Conservation (phyloP, 306 rosid species). For the Hippophae tibetana region DNA sequence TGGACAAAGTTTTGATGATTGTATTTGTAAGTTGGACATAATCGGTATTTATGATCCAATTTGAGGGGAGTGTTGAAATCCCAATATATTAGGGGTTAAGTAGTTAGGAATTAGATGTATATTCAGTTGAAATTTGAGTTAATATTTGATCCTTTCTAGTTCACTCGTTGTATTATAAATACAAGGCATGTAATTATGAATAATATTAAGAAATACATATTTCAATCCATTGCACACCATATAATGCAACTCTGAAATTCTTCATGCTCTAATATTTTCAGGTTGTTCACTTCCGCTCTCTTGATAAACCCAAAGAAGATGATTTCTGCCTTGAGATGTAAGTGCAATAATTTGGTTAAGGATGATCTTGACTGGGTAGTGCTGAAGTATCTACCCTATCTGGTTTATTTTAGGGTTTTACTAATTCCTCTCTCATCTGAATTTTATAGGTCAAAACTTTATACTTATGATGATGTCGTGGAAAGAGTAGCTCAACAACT, state of each 20-base stretch:
- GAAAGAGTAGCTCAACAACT: constrained; percentile 74
- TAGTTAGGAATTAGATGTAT: too few relatives aligned
- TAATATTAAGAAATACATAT: too few relatives aligned
- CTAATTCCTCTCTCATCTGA: constrained; percentile 7
- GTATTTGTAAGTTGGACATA: too few relatives aligned
- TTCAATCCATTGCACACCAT: not conserved
- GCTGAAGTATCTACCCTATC: constrained; percentile 9
- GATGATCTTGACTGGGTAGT: constrained; percentile 9
- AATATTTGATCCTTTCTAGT: too few relatives aligned
- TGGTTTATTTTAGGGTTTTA: not conserved
- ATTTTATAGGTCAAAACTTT: constrained; percentile 62
- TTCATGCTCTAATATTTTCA: constrained; percentile 23
- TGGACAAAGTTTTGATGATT: too few relatives aligned
- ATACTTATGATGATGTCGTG: constrained; percentile 84
- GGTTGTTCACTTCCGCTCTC: constrained; percentile 87
- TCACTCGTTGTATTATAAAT: too few relatives aligned
- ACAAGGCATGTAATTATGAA: too few relatives aligned
- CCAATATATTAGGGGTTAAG: too few relatives aligned
- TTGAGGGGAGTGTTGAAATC: too few relatives aligned
- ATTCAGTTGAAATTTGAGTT: too few relatives aligned
- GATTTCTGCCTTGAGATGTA: constrained; percentile 79
- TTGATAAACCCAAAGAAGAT: constrained; percentile 84
- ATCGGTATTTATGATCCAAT: too few relatives aligned
- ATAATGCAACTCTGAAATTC: not conserved
- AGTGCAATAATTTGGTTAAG: constrained; percentile 27